Evolutionary conservation across 495 filamentous ascomycete species (phyloP).

Genomic region (Aspergillus diversus): DNA sequence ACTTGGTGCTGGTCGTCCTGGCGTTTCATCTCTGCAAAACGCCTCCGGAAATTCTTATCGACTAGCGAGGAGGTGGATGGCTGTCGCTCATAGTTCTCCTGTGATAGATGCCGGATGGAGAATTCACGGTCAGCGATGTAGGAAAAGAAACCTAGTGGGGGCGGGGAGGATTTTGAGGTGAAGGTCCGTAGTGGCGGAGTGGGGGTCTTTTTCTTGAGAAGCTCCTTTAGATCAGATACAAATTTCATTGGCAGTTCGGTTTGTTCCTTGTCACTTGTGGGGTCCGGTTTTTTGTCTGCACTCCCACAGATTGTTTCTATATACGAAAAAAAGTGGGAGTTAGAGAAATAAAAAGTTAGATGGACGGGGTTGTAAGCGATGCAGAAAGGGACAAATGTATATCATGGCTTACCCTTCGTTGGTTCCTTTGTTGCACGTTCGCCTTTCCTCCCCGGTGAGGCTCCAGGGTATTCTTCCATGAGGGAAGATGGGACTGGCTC

Average conservation of each 20-base stretch:
- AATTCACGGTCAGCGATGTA: slow-evolving; percentile 18
- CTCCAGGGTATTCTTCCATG: neutral
- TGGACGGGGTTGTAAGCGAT: no score
- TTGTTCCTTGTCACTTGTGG: slow-evolving; percentile 3
- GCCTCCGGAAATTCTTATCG: slow-evolving; percentile 34
- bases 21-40: slow-evolving; percentile 30
- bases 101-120: slow-evolving; percentile 21
- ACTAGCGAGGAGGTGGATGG: slow-evolving; percentile 30
- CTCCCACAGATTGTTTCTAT: neutral
- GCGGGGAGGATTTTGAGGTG: neutral
- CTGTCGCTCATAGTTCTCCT: slow-evolving; percentile 28
- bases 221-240: slow-evolving; percentile 15
- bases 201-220: slow-evolving; percentile 16
- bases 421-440: neutral
- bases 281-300: neutral
- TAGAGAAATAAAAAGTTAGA: neutral
- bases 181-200: slow-evolving; percentile 1
- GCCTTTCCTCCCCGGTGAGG: neutral
- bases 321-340: neutral
- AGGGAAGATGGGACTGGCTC: neutral
- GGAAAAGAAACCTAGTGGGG: slow-evolving; percentile 17
- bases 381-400: no score
- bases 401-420: neutral
- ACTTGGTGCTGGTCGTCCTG: slow-evolving; percentile 17
- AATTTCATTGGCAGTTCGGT: slow-evolving; percentile 13